Base-by-base conservation (phyloP, 106 monocot species). In the Phalaenopsis equestris region DNA sequence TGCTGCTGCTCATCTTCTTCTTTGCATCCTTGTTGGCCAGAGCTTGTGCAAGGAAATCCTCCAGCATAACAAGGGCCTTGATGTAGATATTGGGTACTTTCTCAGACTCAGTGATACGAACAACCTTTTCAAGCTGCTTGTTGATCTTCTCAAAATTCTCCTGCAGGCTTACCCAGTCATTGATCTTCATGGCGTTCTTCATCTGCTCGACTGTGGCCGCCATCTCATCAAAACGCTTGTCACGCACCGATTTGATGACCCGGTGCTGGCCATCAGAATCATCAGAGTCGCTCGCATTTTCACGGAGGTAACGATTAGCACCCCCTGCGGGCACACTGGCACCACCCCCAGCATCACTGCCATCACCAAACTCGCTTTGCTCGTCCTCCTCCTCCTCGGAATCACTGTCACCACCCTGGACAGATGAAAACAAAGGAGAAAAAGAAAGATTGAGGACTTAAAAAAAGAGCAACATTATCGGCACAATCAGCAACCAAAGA, bases 1-100 rank as follows among this genome's bases (percentile, higher is more conserved):
- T 98, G 84, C 88, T 91, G 64, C 86, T 94, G 84, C 94, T 98
- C 98, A 94, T 98, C 86, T 98, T 98, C 75, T 94, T 98, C 88
- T 94, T 98, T 2, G 89, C 94, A 56, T 98, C 94, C 82, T 98
- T 98, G 55, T 98, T 98, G 0, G 94, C 89, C 19, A 92, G 48
- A 5, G 94, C 86, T 76, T 94, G 78, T 1, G 84, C 88, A 58
- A 98, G 77, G 57, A 92, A 98, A 75, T 98, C 92, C 85, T 98
- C 98, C 3, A 98, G 87, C 70, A 94, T 83, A n/a, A 94, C 89
- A 16, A 98, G 84, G 15, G 98, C 94, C 81, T 91, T 94, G 61
- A 94, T 88, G 72, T 94, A 98, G 41, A 94, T 72, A 30, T 47
- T 87, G 0, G 98, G 98, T 15, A 56, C 74, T 45, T 82, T 86